Evolutionary conservation across 495 filamentous ascomycete genomes (phyloP).

Genomic region (Thozetella sp.): DNA sequence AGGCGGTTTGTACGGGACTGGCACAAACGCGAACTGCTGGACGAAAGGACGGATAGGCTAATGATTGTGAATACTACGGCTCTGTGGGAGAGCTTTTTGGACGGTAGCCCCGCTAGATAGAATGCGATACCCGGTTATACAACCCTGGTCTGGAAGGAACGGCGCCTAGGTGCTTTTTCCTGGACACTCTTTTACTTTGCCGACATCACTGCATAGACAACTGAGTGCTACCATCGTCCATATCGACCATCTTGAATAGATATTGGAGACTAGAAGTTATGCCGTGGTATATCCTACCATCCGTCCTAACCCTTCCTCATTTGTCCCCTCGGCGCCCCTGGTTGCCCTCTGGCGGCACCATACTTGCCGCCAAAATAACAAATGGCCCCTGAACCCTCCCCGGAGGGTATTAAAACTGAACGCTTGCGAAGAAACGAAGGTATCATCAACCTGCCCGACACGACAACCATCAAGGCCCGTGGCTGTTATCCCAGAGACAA

Average conservation of each 20-base stretch:
- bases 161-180: neutral
- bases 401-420: neutral
- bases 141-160: neutral
- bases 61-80: slow-evolving; percentile 41
- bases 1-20: slow-evolving; percentile 57
- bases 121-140: neutral
- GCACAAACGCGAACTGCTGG: slow-evolving; percentile 49
- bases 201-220: no score
- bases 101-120: neutral
- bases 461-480: slow-evolving; percentile 2
- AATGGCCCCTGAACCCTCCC: neutral
- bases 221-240: no score
- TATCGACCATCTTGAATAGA: neutral
- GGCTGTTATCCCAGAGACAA: neutral
- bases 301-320: neutral
- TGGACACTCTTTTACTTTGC: neutral
- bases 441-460: neutral
- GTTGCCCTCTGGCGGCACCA: no score
- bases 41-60: slow-evolving; percentile 14
- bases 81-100: slow-evolving; percentile 45
- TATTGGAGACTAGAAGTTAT: slow-evolving; percentile 3
- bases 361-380: no score
- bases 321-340: neutral
- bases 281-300: neutral
- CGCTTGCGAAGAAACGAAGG: neutral